These are phyloP conservation scores for Rhododendron molle DNA, from an alignment of 148 eudicot genomes.

Conservation along the genomic window DNA sequence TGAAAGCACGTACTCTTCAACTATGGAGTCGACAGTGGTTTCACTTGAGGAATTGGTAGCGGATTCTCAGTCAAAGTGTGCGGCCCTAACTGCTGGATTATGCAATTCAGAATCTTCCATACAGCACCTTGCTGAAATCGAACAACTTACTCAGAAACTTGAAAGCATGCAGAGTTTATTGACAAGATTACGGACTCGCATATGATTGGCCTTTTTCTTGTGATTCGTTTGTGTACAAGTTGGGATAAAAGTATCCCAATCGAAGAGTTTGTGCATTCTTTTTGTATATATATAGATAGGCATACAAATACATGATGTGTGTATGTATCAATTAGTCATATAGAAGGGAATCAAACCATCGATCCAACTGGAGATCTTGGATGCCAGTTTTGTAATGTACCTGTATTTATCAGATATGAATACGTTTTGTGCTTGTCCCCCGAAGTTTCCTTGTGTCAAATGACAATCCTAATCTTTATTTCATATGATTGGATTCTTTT, in stretches of 20 bases:
- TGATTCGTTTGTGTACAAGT: slow-evolving; percentile 3
- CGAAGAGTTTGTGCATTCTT: slow-evolving; percentile 18
- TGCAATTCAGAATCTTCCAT: slow-evolving; percentile 36
- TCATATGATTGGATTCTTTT: too few species aligned
- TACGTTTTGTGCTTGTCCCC: background rate
- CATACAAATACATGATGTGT: background rate
- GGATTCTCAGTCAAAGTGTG: slow-evolving; percentile 61
- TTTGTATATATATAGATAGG: slow-evolving; percentile 20
- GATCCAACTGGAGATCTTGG: slow-evolving; percentile 8
- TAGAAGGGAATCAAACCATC: background rate
- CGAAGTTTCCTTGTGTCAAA: background rate
- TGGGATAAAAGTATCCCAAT: slow-evolving; percentile 18
- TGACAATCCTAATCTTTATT: background rate
- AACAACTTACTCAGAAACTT: slow-evolving; percentile 61
- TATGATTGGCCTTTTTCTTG: slow-evolving; percentile 15
- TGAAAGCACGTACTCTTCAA: slow-evolving; percentile 19
- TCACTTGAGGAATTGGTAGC: slow-evolving; percentile 56
- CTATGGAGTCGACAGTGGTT: slow-evolving; percentile 40
- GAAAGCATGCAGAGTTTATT: slow-evolving; percentile 64
- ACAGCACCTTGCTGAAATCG: slow-evolving; percentile 43
- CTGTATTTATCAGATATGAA: background rate
- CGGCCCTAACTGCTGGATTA: slow-evolving; percentile 41
- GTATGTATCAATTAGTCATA: slow-evolving; percentile 5
- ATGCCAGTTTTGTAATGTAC: background rate
- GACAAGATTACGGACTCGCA: slow-evolving; percentile 41